These are phyloP conservation scores for Telopea speciosissima DNA, from an alignment of 177 flowering plant species.

Conservation along the genomic window DNA sequence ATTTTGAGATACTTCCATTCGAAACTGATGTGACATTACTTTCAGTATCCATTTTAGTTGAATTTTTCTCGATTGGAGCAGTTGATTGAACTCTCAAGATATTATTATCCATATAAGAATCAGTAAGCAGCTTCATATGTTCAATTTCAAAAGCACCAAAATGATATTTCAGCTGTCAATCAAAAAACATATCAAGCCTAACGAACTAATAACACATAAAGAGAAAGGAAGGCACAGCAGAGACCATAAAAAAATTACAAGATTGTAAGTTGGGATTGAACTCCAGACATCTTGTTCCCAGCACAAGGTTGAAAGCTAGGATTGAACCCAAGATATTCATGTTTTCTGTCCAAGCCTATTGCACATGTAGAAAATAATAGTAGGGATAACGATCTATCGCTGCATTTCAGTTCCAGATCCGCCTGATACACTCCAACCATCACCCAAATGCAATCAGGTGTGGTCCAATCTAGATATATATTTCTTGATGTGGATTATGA, in stretches of 20 bases:
- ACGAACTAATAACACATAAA: not conserved
- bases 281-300: no score
- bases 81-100: constrained; percentile 12
- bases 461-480: no score
- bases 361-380: no score
- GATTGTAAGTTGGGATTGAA: no score
- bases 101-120: constrained; percentile 18
- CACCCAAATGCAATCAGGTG: no score
- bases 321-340: no score
- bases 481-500: no score
- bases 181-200: constrained; percentile 1
- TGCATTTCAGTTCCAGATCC: no score
- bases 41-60: constrained; percentile 10
- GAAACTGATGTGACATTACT: constrained; percentile 8
- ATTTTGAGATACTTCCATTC: constrained; percentile 18
- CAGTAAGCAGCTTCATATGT: constrained; percentile 11
- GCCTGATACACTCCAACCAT: no score
- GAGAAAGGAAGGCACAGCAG: not conserved
- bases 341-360: no score
- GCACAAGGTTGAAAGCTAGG: no score
- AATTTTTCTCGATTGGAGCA: constrained; percentile 5
- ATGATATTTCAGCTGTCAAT: not conserved
- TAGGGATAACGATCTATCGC: no score
- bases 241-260: not conserved
- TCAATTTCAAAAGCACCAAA: constrained; percentile 13